Percentiles rank a stretch among this genome's conserved stretches.
phyloP scores from a whole-genome alignment of 2,329 filamentous ascomycete genomes.

The Aspergillus viridinutans region DNA sequence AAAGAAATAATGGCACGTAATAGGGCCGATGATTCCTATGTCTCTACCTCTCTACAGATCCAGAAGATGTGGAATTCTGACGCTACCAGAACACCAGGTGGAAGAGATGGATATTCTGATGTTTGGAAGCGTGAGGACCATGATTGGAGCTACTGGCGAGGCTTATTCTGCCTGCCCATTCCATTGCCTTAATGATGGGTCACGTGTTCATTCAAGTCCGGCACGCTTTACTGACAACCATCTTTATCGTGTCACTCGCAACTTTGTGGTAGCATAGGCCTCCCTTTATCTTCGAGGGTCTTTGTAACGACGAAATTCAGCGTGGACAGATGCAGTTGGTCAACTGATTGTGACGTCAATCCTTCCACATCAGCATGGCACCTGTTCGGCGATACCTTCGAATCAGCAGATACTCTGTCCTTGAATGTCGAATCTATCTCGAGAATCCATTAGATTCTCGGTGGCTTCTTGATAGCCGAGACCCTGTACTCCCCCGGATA shows the following conservation, averaged over 20 bases:
- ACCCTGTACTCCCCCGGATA: slow-evolving; percentile 74
- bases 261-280: too few relatives aligned
- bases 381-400: slow-evolving; percentile 84
- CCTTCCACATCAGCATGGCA: slow-evolving; percentile 59
- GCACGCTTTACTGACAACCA: background rate
- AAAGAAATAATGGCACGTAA: too few relatives aligned
- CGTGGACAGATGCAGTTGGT: background rate
- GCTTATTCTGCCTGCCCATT: too few relatives aligned
- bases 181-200: too few relatives aligned
- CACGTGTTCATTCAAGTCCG: background rate
- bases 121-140: background rate
- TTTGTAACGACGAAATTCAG: background rate
- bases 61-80: background rate
- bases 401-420: slow-evolving; percentile 86
- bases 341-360: background rate
- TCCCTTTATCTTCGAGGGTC: background rate
- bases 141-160: background rate
- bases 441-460: slow-evolving; percentile 81
- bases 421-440: slow-evolving; percentile 96
- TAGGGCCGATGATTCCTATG: too few relatives aligned
- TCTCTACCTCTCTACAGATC: background rate
- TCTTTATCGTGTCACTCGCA: background rate
- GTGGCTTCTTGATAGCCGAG: slow-evolving; percentile 74
- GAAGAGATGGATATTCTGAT: background rate
- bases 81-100: background rate